phyloP scores from a whole-genome alignment of 78 protist species.

The Dictyostelium firmibasis region DNA sequence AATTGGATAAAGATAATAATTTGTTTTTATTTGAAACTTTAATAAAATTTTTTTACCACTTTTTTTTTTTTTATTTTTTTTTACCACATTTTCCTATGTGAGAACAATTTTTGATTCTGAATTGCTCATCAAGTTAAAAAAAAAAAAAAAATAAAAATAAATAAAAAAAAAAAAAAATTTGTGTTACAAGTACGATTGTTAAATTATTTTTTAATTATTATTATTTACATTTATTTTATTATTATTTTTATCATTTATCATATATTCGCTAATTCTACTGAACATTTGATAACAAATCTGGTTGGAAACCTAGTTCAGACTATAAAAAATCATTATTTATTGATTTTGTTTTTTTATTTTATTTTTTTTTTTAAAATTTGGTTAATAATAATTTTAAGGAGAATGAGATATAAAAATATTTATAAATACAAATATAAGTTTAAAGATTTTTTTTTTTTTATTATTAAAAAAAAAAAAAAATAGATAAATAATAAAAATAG shows the following conservation, averaged over 20 bases:
- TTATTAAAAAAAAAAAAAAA: background rate
- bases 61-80: background rate
- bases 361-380: too few relatives aligned
- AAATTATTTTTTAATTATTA: background rate
- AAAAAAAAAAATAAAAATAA: background rate
- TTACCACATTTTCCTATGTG: background rate
- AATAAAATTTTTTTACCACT: background rate
- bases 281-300: slow-evolving; percentile 16
- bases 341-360: background rate
- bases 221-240: background rate
- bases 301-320: slow-evolving; percentile 58
- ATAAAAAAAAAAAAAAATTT: background rate
- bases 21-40: background rate
- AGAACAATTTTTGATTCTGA: background rate
- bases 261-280: background rate
- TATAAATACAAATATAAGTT: too few relatives aligned
- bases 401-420: background rate
- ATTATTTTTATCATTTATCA: background rate
- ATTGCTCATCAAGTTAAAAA: background rate
- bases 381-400: too few relatives aligned
- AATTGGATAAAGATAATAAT: background rate
- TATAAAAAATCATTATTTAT: background rate
- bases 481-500: background rate
- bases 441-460: background rate
- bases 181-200: background rate